Evolutionary conservation across 805 yeast genomes (phyloP), one percentile per base, ranked within the genome.

Genomic region (Kodamaea nitidulidarum): DNA sequence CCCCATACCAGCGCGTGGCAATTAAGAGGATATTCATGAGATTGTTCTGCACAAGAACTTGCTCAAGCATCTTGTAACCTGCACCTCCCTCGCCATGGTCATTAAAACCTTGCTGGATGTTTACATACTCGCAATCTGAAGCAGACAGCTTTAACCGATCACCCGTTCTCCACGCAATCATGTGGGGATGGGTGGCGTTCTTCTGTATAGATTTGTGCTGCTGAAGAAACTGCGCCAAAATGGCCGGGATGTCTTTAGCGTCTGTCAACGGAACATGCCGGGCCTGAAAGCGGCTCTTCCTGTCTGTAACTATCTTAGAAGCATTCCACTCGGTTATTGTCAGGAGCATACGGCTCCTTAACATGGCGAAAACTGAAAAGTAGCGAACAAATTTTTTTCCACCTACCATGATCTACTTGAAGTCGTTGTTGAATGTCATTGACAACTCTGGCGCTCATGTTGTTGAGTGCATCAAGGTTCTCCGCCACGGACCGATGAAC

Each of bases 371-470:
- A 20, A 20, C 22, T 20, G 22, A 20, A 6, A 20, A 20, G 8
- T 8, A 20, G 7, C 7, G 8, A 8, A 20, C 22, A 20, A 38
- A 29, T 27, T 31, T 37, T 37, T 37, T 31, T 27, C 30, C 16
- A 15, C 28, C 45, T 39, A 38, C 46, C 35, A 91, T 91, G 98
- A 79, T 91, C 39, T 88, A 87, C 65, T 76, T 91, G 55, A 91
- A 91, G 69, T 73, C 96, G 11, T 70, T 93, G 62, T 67, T 88
- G 39, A 90, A 84, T 60, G 96, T 90, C 48, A 86, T 91, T 46
- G 98, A 91, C 65, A 91, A 91, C 73, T 84, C 96, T 15, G 95
- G 98, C 20, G 98, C 97, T 3, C 86, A 84, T 60, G 65, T 88
- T 45, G 98, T 84, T 11, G 98, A 93, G 64, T 93, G 98, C 62